These are phyloP conservation scores for Pterulicium gracile DNA, from an alignment of 1,284 basidiomycete genomes.

Conservation along the genomic window DNA sequence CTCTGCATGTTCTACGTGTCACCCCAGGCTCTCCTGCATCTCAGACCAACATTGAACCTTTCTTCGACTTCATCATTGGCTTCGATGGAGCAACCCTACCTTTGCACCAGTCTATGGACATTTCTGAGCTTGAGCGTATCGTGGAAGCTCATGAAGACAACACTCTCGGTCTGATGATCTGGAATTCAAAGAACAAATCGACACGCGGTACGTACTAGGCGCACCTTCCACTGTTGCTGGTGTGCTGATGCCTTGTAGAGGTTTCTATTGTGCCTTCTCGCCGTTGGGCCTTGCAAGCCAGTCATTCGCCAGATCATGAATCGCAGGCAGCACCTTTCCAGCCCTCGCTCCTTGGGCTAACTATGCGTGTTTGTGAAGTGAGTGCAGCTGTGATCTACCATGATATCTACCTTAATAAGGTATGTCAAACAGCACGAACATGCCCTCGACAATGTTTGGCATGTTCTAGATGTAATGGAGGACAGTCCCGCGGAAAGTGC, in stretches of 20 bases:
- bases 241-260: slow-evolving; percentile 35
- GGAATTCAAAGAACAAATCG: slow-evolving; percentile 82
- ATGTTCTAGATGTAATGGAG: slow-evolving; percentile 93
- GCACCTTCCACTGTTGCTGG: slow-evolving; percentile 3
- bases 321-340: slow-evolving; percentile 30
- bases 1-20: slow-evolving; percentile 79
- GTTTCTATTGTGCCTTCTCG: slow-evolving; percentile 81
- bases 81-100: slow-evolving; percentile 63
- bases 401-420: slow-evolving; percentile 16
- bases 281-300: slow-evolving; percentile 56
- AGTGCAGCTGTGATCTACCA: not conserved
- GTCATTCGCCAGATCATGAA: slow-evolving; percentile 19
- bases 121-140: slow-evolving; percentile 66
- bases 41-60: slow-evolving; percentile 81
- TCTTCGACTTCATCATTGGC: slow-evolving; percentile 95
- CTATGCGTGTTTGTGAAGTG: slow-evolving; percentile 66
- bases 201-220: slow-evolving; percentile 57
- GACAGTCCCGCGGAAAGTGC: slow-evolving; percentile 91
- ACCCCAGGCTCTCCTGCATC: slow-evolving; percentile 83
- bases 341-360: slow-evolving; percentile 83
- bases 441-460: slow-evolving; percentile 92
- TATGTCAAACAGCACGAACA: slow-evolving; percentile 57
- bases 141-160: slow-evolving; percentile 84
- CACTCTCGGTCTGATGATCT: slow-evolving; percentile 72
- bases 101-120: slow-evolving; percentile 51